Evolutionary conservation across 768 basidiomycete genomes (phyloP), one percentile per base, ranked within the genome.

Genomic region (Suillus lakei): DNA sequence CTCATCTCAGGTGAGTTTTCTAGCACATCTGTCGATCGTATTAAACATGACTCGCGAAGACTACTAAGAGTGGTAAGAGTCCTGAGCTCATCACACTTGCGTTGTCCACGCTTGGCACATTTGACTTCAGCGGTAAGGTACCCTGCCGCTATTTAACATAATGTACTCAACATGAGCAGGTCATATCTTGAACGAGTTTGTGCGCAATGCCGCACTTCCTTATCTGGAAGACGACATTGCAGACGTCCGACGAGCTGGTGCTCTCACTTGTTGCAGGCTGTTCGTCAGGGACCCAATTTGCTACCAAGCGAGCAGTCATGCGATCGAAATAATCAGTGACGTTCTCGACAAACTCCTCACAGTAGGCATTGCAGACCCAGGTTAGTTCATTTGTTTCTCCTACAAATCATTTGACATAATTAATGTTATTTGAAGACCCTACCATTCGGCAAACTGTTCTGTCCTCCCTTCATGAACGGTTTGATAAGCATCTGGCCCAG

Each of bases 331-430:
- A 65, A 96, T 99, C 73, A 95, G 94, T 76, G 97, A 99, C 68
- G 96, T 99, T n/a, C 84, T 99, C 48, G 96, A 98, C 76, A 99
- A 98, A 77, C 84, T 99, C 15, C 78, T 99, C 63, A 96, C 94
- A 2, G 94, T 98, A 38, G 97, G 92, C 12, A 95, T 98, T 62
- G 95, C 97, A 36, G 98, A 99, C 81, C 95, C 96, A 60, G 95
- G 96, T 96, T 72, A 50, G 76, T 66, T 54, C 46, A 41, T 21
- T 26, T n/a, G 5, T 18, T 30, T 26, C 28, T 60, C 36, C 38
- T 18, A 38, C 16, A 30, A n/a, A 28, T n/a, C n/a, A 23, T 10
- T 8, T 56, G 8, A 69, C 68, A 61, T 68, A 63, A 51, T 32
- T 59, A 64, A 55, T 62, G 15, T n/a, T 39, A 23, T 21, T 53